phyloP scores from a whole-genome alignment of 805 yeast genomes.

The Zygoascus tannicola region DNA sequence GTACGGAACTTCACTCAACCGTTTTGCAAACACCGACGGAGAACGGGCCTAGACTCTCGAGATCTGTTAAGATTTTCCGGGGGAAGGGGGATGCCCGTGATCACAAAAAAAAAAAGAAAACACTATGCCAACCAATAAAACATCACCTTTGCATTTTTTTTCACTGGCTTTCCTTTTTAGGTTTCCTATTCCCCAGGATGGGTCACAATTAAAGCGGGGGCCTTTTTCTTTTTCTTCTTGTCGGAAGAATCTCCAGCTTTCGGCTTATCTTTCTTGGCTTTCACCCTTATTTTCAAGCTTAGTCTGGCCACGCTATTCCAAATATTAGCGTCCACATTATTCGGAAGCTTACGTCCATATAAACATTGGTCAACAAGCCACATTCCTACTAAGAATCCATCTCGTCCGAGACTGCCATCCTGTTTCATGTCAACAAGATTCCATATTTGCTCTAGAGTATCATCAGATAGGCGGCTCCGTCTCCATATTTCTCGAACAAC shows the following conservation, averaged over 20 bases:
- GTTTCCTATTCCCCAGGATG: background rate
- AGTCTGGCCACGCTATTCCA: conserved; percentile 66
- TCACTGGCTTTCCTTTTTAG: too few species aligned
- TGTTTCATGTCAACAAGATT: conserved; percentile 43
- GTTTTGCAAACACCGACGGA: too few species aligned
- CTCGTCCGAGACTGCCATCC: conserved; percentile 70
- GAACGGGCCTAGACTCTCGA: too few species aligned
- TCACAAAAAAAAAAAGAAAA: too few species aligned
- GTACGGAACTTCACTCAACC: too few species aligned
- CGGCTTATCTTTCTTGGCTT: conserved; percentile 9
- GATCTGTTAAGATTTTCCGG: too few species aligned
- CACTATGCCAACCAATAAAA: too few species aligned
- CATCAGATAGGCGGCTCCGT: conserved; percentile 62
- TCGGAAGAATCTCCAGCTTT: conserved; percentile 8
- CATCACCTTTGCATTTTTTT: too few species aligned
- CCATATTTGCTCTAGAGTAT: conserved; percentile 61
- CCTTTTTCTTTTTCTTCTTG: conserved; percentile 10
- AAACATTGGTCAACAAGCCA: conserved; percentile 96
- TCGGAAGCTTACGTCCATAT: conserved; percentile 86
- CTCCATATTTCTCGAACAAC: conserved; percentile 76
- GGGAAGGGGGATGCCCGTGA: too few species aligned
- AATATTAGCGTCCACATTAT: conserved; percentile 50
- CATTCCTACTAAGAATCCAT: conserved; percentile 90
- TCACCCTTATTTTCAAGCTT: conserved; percentile 30
- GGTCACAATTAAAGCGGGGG: background rate